Base-by-base conservation (phyloP, 2,329 filamentous ascomycete genomes). In the Calonectria naviculata region DNA sequence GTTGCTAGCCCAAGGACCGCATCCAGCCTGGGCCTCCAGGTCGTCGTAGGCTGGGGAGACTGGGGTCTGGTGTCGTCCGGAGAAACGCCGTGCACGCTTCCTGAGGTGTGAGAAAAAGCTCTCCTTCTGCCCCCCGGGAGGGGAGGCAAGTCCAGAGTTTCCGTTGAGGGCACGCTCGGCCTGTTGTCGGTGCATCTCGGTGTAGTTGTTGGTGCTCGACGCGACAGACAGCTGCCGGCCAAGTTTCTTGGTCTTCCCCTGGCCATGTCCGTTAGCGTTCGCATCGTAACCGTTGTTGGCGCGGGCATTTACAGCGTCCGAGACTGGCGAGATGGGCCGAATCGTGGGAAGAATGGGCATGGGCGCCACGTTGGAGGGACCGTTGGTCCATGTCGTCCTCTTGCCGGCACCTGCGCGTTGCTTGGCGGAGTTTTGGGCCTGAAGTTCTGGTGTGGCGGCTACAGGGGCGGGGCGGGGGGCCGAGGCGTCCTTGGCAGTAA, bases 41-140 rank as follows among this genome's bases (percentile, higher is more conserved):
- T 98, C 96, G 76, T 98, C 95, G 67, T 92, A 92, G 49, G 89
- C 91, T 10, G 95, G 93, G 21, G 95, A 94, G 70, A 93, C 91
- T 9, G 94, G 93, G 17, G 92, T 92, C 81, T 96, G 94, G 80
- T 98, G 95, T 68, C 96, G 92, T 56, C 97, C 97, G 29, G 97
- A 99, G 71, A 99, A 92, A 76, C 97, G 90, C 76, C 97, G 91
- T 31, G 97, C 97, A 63, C 96, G 93, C 84, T 99, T 99, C 68
- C 97, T 91, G 9, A 99, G 89, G 81, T 99, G 97, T 0, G 97
- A 98, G 85, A 99, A 99, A 87, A 99, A 99, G 83, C 97, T 95
- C 83, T 99, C 97, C 80, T 97, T 97, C 68, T 95, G 94, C 21
- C 90, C 94, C 78, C 89, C 92, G 0, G 93, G 91, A 5, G 95